A percentile compares a stretch with the other conserved stretches of the same genome.
Conservation (phyloP, 2,329 filamentous ascomycete genomes). For the Lachnellula suecica region DNA sequence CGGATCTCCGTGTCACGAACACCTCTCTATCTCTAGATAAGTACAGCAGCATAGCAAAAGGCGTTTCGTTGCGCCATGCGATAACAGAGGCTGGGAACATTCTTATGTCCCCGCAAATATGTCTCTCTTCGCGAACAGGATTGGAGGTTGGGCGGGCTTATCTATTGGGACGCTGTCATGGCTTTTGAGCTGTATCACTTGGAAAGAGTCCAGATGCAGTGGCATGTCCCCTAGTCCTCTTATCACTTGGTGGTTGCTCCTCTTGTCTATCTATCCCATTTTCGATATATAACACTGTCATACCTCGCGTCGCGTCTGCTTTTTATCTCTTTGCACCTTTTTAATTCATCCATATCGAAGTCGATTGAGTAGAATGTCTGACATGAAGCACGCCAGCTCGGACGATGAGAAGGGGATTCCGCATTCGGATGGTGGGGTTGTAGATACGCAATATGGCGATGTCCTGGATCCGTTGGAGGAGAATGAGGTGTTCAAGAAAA, state of each 20-base stretch:
- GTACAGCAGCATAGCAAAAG: too few species aligned
- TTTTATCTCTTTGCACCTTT: not conserved
- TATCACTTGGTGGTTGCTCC: too few species aligned
- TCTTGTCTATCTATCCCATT: not conserved
- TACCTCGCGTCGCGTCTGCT: constrained; percentile 1
- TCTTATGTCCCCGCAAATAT: not conserved
- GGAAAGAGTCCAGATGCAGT: not conserved
- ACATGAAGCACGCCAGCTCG: constrained; percentile 4
- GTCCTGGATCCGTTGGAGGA: constrained; percentile 22
- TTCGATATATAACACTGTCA: constrained; percentile 1
- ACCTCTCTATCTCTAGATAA: not conserved
- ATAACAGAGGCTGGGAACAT: not conserved
- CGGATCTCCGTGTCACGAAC: constrained; percentile 4
- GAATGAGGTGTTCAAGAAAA: constrained; percentile 46
- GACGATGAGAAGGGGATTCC: constrained; percentile 13
- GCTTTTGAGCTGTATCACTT: not conserved
- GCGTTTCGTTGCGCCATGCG: too few species aligned
- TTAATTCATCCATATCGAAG: constrained; percentile 1
- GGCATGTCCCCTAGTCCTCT: not conserved
- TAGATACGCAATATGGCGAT: constrained; percentile 20
- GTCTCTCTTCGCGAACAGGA: not conserved
- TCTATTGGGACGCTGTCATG: not conserved
- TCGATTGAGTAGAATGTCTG: constrained; percentile 21
- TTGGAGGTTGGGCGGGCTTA: not conserved
- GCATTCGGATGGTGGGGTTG: constrained; percentile 15